These are phyloP conservation scores for Eutypa lata DNA, from an alignment of 2,329 filamentous ascomycete species.

Conservation along the genomic window DNA sequence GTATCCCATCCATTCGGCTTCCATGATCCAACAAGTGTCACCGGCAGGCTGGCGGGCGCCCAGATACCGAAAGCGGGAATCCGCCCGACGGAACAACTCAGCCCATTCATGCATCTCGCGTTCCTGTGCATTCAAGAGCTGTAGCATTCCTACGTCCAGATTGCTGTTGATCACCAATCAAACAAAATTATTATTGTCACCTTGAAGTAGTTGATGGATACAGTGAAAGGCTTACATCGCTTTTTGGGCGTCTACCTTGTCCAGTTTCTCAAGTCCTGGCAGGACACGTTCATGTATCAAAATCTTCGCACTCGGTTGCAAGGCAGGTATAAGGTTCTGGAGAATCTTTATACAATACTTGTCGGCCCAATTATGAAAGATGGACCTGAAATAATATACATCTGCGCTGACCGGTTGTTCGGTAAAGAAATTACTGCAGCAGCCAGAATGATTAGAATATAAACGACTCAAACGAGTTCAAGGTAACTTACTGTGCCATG, in stretches of 20 bases:
- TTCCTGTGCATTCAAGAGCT: conserved; percentile 19
- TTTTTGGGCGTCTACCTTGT: conserved; percentile 12
- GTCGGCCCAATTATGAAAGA: conserved; percentile 23
- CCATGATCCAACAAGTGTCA: conserved; percentile 18
- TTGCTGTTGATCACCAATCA: conserved; percentile 6
- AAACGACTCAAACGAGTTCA: not conserved
- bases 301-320: conserved; percentile 16
- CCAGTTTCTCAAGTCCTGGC: conserved; percentile 9
- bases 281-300: conserved; percentile 19
- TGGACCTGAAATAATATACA: conserved; percentile 14
- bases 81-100: conserved; percentile 15
- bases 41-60: conserved; percentile 14
- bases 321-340: conserved; percentile 11
- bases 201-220: too few relatives aligned
- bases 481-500: conserved; percentile 14
- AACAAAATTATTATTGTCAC: not conserved
- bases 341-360: conserved; percentile 20
- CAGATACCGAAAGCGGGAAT: conserved; percentile 15
- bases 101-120: conserved; percentile 18
- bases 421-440: conserved; percentile 3
- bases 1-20: too few relatives aligned
- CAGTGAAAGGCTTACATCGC: conserved; percentile 14
- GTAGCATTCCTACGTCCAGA: conserved; percentile 19
- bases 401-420: conserved; percentile 1
- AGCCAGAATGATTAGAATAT: not conserved